Conservation (phyloP, 257 asterid genomes). For the Primulina tabacum region DNA sequence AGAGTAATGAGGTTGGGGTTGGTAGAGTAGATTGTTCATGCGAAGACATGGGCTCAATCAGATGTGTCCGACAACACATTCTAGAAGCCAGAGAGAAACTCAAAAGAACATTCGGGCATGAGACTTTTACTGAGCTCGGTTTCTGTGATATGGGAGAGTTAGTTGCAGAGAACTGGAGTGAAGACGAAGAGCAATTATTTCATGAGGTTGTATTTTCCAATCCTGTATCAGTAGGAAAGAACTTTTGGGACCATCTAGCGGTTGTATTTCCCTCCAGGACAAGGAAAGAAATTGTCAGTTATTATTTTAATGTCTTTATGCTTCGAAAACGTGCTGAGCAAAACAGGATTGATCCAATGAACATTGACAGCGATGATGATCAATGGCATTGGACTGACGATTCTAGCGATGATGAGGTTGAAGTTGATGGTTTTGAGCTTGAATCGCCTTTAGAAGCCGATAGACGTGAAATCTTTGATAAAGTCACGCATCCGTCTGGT, state of each 20-base stretch:
- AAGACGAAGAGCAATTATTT: conserved; percentile 58
- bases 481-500: conserved; percentile 1
- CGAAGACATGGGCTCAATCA: conserved; percentile 62
- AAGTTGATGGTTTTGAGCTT: conserved; percentile 27
- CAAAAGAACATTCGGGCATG: conserved; percentile 40
- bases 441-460: conserved; percentile 29
- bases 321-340: conserved; percentile 66
- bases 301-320: conserved; percentile 79
- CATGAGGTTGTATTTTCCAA: conserved; percentile 62
- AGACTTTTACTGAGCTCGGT: conserved; percentile 52
- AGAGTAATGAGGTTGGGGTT: conserved; percentile 36
- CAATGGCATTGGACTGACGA: conserved; percentile 48
- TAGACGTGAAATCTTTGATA: conserved; percentile 15
- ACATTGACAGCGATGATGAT: conserved; percentile 85
- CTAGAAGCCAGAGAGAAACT: conserved; percentile 61
- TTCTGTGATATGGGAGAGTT: conserved; percentile 71
- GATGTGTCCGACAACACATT: conserved; percentile 73
- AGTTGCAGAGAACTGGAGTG: conserved; percentile 65
- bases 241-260: conserved; percentile 68
- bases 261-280: conserved; percentile 55
- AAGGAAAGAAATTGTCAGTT: conserved; percentile 63
- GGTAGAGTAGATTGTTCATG: conserved; percentile 60
- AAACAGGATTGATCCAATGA: conserved; percentile 57
- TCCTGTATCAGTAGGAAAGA: conserved; percentile 52
- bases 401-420: conserved; percentile 25